A percentile compares a stretch with the other conserved stretches of the same genome.
Evolutionary conservation across 148 eudicot genomes (phyloP).

Genomic region (Amaranthus hypochondriacus): DNA sequence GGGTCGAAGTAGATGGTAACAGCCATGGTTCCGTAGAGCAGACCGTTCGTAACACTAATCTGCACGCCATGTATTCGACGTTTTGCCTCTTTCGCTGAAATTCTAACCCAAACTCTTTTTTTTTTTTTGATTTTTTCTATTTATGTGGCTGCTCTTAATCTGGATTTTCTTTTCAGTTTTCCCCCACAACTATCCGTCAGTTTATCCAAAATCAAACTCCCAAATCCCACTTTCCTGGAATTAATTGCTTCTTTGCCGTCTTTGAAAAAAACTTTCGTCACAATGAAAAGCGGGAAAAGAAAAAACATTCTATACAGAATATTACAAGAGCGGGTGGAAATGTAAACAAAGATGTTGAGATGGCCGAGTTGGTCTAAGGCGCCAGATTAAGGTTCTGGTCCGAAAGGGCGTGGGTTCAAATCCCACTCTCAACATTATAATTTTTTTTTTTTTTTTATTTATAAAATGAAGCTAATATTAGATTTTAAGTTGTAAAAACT

Average conservation of each 20-base stretch:
- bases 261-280: too few species aligned
- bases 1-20: constrained; percentile 23
- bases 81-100: constrained; percentile 7
- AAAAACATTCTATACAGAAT: too few species aligned
- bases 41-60: constrained; percentile 42
- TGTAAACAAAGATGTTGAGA: constrained; percentile 43
- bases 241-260: too few species aligned
- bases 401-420: constrained; percentile 99
- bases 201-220: background rate
- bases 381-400: constrained; percentile 99
- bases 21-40: constrained; percentile 48
- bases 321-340: too few species aligned
- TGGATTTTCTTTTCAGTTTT: background rate
- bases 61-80: constrained; percentile 54
- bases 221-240: background rate
- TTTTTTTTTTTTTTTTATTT: background rate
- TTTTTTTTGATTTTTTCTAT: background rate
- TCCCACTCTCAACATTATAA: constrained; percentile 76
- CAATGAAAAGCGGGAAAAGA: too few species aligned
- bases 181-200: background rate
- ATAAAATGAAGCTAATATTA: too few species aligned
- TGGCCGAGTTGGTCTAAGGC: constrained; percentile 99
- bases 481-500: too few species aligned
- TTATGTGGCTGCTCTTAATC: background rate
- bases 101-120: background rate